phyloP scores from a whole-genome alignment of 2,329 filamentous ascomycete species.

The Tolypocladium pustulatum region DNA sequence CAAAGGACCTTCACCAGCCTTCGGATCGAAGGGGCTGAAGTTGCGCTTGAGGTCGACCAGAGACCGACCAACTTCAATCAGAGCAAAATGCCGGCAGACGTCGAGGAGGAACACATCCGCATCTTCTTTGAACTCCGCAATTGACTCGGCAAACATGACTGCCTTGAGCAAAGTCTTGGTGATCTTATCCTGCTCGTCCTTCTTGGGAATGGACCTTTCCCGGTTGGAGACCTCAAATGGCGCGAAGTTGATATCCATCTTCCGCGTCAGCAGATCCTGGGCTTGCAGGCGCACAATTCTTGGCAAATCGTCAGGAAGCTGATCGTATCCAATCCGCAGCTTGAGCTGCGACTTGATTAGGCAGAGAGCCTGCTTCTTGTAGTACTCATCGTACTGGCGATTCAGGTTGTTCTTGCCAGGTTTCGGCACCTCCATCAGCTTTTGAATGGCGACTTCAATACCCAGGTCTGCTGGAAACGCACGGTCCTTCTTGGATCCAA shows the following conservation, averaged over 20 bases:
- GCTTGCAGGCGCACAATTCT: conserved; percentile 79
- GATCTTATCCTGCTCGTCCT: conserved; percentile 69
- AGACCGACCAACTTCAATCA: conserved; percentile 82
- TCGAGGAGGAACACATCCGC: conserved; percentile 68
- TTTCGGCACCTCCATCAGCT: conserved; percentile 73
- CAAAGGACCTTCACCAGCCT: conserved; percentile 76
- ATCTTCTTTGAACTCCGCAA: conserved; percentile 69
- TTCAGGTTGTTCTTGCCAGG: conserved; percentile 35
- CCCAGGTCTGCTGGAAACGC: conserved; percentile 82
- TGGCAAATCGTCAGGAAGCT: conserved; percentile 79
- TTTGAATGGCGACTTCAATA: conserved; percentile 79
- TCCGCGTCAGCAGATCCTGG: conserved; percentile 68
- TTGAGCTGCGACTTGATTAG: conserved; percentile 85
- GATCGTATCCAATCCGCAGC: conserved; percentile 78
- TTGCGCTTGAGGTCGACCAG: conserved; percentile 70
- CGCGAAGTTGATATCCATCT: conserved; percentile 59
- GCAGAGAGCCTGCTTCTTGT: conserved; percentile 87
- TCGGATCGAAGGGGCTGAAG: conserved; percentile 71
- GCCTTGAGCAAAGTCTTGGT: conserved; percentile 85
- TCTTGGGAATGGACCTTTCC: conserved; percentile 77
- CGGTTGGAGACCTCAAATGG: conserved; percentile 67
- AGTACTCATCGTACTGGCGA: conserved; percentile 65
- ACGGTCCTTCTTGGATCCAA: conserved; percentile 80
- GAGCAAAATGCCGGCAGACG: conserved; percentile 79
- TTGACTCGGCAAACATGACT: conserved; percentile 71